Percentiles rank a stretch among this genome's conserved stretches.
Conservation (phyloP, 495 filamentous ascomycete genomes). For the Trypethelium eluteriae region DNA sequence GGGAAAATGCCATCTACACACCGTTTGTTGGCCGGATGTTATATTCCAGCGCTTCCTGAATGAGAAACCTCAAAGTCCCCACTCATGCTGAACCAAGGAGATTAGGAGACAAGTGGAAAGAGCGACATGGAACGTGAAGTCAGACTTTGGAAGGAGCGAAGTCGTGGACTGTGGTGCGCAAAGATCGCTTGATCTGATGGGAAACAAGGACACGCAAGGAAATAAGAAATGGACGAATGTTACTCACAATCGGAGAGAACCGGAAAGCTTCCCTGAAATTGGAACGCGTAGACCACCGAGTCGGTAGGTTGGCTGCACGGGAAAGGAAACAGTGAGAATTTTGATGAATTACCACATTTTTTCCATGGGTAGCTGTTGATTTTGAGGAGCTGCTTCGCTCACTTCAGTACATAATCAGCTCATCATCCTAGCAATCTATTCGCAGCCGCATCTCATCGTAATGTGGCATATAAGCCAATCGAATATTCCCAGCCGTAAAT, state of each 20-base stretch:
- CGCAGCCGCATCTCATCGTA: background rate
- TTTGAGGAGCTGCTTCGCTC: conserved; percentile 3
- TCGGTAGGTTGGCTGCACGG: too few relatives aligned
- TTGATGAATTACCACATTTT: background rate
- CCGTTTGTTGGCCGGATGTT: conserved; percentile 26
- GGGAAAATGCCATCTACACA: conserved; percentile 22
- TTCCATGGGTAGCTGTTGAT: background rate
- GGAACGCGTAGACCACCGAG: too few relatives aligned
- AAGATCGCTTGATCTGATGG: background rate
- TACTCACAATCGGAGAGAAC: too few relatives aligned
- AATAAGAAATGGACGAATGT: background rate
- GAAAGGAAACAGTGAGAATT: background rate
- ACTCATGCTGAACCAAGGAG: background rate
- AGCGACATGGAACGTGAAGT: background rate
- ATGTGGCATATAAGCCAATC: background rate
- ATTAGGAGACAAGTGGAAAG: background rate
- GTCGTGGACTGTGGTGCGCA: background rate
- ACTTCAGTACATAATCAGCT: background rate
- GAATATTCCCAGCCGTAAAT: too few relatives aligned
- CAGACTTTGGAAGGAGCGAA: background rate
- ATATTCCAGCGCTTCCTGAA: conserved; percentile 21
- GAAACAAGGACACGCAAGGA: background rate
- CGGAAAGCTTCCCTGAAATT: too few relatives aligned
- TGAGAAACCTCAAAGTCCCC: conserved; percentile 20
- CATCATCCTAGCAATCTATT: background rate